Base-by-base conservation (phyloP, 148 eudicot genomes). In the Persicaria tinctoria region DNA sequence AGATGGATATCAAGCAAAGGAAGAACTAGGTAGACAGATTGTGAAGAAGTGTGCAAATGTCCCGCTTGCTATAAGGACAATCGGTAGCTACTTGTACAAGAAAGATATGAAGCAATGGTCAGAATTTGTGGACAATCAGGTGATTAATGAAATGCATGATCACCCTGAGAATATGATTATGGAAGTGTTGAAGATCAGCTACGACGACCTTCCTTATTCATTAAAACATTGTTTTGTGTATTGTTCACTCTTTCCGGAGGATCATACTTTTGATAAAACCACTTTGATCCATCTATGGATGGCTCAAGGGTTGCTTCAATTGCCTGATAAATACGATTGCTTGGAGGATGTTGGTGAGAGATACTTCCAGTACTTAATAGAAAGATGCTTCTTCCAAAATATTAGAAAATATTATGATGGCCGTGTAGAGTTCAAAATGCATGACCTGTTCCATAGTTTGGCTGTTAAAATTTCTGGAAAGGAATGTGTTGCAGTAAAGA, bases 41-140 rank as follows among this genome's bases (percentile, higher is more conserved):
- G 76, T 82, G 1, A 51, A 53, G 12, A 78, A 76, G 72, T 82
- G 84, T 59, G 51, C 68, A 0, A 53, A 59, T 16, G 64, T 66
- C 48, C 84, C 82, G 1, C 84, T 82, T 56, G 77, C 79, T 16
- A 79, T 78, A 68, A 73, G 66, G 18, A 53, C 82, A 0, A 32
- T 86, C 0, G 88, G 82, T 23, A 79, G 83, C 38, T 60, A 81
- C 60, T 76, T 88, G 57, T 56, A 73, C 10, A 74, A 74, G 46
- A 50, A 72, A 2, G 20, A 62, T 23, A 51, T 74, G 73, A 57
- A 47, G 18, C 78, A 63, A 3, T 84, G 91, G 91, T 48, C 14
- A 10, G 20, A 5, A 0, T 38, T 81, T 7, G 47, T 72, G n/a
- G 44, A 79, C n/a, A 32, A 32, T 32, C 51, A n/a, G 59, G 82